Base-by-base conservation (phyloP, 2,329 filamentous ascomycete genomes). In the Gyromitra esculenta region DNA sequence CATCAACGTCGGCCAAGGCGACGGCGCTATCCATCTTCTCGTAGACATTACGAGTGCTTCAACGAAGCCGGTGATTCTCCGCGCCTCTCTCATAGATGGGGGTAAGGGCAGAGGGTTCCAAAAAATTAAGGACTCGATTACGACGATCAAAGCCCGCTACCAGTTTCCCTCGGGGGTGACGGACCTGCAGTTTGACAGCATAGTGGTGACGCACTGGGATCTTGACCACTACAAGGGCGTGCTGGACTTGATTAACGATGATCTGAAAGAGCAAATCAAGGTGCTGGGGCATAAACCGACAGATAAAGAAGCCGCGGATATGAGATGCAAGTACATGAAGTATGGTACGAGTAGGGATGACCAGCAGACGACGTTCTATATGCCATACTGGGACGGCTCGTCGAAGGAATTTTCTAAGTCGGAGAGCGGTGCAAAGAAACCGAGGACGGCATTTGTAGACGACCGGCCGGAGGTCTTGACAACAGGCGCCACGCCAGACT, bases 21-120 rank as follows among this genome's bases (percentile, higher is more conserved):
- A 79, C 62, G 43, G 65, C 31, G 63, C 75, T 5, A 67, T 79
- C 35, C 77, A 79, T 56, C 59, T 79, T 11, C 63, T 79, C 6
- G 21, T 73, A 3, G 6, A 65, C 1, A 50, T 50, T 18, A 5
- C 43, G 21, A 43, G 31, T 9, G 7, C 2, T 8, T 3, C 6
- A 5, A n/a, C 7, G 9, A 39, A n/a, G n/a, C 11, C 35, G 1
- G 59, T 75, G 15, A 15, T 57, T 9, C 31, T 41, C 21, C 45
- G 39, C 25, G 75, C 75, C 3, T 41, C 77, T 15, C 59, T 79
- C 13, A 67, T 79, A 15, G 77, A 79, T 37, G 75, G 75, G n/a
- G 77, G 77, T 8, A 35, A 60, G 5, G 31, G n/a, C 35, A 31
- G 9, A 1, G 59, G 75, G 18, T 57, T 18, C 21, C n/a, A 50